Evolutionary conservation across 2,329 filamentous ascomycete species (phyloP), one percentile per base, ranked within the genome.

Genomic region (Fusarium annulatum): DNA sequence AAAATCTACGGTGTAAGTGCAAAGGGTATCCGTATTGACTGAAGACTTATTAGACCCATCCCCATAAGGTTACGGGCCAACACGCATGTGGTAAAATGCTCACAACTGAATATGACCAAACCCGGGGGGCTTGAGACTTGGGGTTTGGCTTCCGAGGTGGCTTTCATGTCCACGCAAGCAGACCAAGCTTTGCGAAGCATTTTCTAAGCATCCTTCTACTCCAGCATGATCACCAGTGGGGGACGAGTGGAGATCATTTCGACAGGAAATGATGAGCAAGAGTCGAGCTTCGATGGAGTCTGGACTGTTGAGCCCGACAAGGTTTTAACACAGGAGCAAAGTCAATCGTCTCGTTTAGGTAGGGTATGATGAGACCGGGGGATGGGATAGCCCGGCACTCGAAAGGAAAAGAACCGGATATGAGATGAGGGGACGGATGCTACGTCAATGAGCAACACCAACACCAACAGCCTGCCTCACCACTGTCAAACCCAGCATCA

Each of bases 311-410:
- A 51, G 21, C 48, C 21, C 33, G 67, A 71, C 71, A 68, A 64
- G 71, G 59, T 72, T 71, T 59, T 36, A 48, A 41, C 51, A 52
- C 55, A 52, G 58, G 56, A 61, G 38, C 59, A 73, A 48, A 73
- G 66, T 64, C 46, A 53, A 61, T 61, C 43, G 49, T 53, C 58
- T 72, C 46, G 59, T 53, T 53, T 48, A 38, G 36, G 59, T 41
- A 33, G 28, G 49, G 33, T 34, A 56, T 73, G 48, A 67, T 53
- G 56, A 45, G 53, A 51, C 67, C 53, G 30, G 55, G 67, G 58
- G 43, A 51, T 49, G 52, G 48, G 63, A 56, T 71, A 71, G 52
- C 21, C 59, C 53, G 67, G 67, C 61, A 58, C 38, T 42, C 45
- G 23, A 49, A 42, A 49, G 45, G 23, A 56, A 30, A 61, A 52